These are phyloP conservation scores for Coniella vitis DNA, from an alignment of 2,329 filamentous ascomycete species.

Conservation along the genomic window DNA sequence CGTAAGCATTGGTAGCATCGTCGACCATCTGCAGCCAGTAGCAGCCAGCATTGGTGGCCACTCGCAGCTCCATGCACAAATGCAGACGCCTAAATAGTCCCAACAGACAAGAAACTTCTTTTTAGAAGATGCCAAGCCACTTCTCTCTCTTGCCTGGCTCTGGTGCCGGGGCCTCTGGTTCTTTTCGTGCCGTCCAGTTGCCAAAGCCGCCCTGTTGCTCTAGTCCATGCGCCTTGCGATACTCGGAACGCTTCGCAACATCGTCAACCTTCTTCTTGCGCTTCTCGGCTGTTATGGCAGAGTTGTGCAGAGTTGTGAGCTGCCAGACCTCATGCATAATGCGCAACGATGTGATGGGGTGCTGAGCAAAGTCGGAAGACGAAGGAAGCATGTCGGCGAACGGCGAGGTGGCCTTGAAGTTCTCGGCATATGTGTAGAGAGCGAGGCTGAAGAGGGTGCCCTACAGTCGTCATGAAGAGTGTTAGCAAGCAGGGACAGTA, in stretches of 20 bases:
- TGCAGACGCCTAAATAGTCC: neutral
- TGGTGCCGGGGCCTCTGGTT: constrained; percentile 16
- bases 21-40: neutral
- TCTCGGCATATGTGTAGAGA: constrained; percentile 64
- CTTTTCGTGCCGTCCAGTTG: constrained; percentile 18
- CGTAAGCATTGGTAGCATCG: neutral
- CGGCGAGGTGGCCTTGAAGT: constrained; percentile 73
- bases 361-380: constrained; percentile 57
- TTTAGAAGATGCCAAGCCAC: constrained; percentile 74
- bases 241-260: constrained; percentile 77
- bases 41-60: too few relatives aligned
- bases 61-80: neutral
- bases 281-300: constrained; percentile 61
- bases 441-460: constrained; percentile 65
- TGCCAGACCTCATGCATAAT: constrained; percentile 66
- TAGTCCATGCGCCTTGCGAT: constrained; percentile 78
- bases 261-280: constrained; percentile 73
- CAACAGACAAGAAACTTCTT: neutral
- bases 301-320: constrained; percentile 68
- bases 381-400: constrained; percentile 74
- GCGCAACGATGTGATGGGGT: constrained; percentile 61
- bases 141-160: constrained; percentile 32
- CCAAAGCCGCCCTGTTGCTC: constrained; percentile 53
- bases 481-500: too few relatives aligned
- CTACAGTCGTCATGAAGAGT: constrained; percentile 24